Evolutionary conservation across 2,329 filamentous ascomycete species (phyloP).

Genomic region (Fusarium cicatricum): DNA sequence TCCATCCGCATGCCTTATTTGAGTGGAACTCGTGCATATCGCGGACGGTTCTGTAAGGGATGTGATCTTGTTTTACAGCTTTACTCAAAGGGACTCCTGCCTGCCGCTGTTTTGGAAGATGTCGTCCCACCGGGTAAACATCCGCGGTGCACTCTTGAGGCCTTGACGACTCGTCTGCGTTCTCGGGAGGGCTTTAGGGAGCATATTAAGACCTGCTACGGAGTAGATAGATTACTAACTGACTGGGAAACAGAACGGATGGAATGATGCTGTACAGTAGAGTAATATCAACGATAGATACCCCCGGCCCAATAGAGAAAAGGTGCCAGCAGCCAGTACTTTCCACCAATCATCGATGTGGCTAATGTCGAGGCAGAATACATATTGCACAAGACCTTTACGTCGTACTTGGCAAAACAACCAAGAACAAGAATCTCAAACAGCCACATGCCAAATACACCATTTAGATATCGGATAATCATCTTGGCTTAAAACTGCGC

Average conservation of each 20-base stretch:
- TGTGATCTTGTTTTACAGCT: slow-evolving; percentile 2
- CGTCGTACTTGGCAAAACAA: too few relatives aligned
- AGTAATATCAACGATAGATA: not conserved
- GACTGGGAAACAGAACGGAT: not conserved
- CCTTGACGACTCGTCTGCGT: not conserved
- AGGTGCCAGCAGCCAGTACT: too few relatives aligned
- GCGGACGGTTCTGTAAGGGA: slow-evolving; percentile 26
- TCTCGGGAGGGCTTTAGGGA: not conserved
- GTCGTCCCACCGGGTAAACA: not conserved
- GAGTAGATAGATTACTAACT: not conserved
- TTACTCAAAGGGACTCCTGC: not conserved
- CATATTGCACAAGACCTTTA: too few relatives aligned
- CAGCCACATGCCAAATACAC: too few relatives aligned
- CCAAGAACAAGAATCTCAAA: too few relatives aligned
- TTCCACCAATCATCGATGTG: too few relatives aligned
- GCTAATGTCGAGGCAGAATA: too few relatives aligned
- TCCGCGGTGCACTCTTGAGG: not conserved
- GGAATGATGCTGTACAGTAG: not conserved
- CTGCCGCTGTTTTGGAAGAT: not conserved
- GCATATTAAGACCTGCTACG: not conserved
- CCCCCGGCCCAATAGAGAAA: too few relatives aligned
- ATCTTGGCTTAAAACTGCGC: too few relatives aligned
- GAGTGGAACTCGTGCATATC: slow-evolving; percentile 13
- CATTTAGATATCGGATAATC: too few relatives aligned
- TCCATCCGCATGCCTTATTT: slow-evolving; percentile 31